Conservation (phyloP, 2,329 filamentous ascomycete genomes). For the Alternaria brassicae region DNA sequence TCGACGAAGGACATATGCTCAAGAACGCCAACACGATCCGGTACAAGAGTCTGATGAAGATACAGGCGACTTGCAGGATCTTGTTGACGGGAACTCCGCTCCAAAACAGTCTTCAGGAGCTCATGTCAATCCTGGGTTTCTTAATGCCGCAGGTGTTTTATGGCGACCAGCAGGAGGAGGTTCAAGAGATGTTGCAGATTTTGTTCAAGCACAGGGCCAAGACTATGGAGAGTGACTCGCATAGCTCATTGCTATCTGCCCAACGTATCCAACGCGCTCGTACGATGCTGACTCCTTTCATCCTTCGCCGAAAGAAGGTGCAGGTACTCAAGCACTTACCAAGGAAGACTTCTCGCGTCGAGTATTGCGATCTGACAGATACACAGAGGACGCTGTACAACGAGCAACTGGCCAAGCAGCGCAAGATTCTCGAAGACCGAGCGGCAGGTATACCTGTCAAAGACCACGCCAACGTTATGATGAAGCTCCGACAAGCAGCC, state of each 20-base stretch:
- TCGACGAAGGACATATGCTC: constrained; percentile 92
- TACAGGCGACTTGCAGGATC: constrained; percentile 82
- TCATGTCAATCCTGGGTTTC: constrained; percentile 90
- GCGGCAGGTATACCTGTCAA: constrained; percentile 63
- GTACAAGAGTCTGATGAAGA: constrained; percentile 79
- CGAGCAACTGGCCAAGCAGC: constrained; percentile 68
- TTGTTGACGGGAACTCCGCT: constrained; percentile 90
- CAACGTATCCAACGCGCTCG: constrained; percentile 87
- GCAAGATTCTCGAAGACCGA: constrained; percentile 66
- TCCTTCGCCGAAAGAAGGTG: constrained; percentile 89
- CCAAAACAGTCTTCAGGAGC: constrained; percentile 92
- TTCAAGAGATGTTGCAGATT: constrained; percentile 76
- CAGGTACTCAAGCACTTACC: constrained; percentile 87
- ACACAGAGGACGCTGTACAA: constrained; percentile 78
- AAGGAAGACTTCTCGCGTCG: constrained; percentile 76
- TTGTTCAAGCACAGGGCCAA: constrained; percentile 94
- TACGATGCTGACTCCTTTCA: constrained; percentile 93
- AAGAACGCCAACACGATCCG: constrained; percentile 86
- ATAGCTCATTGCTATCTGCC: constrained; percentile 83
- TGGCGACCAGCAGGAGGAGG: constrained; percentile 67
- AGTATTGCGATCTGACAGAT: constrained; percentile 79
- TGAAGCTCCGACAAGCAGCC: constrained; percentile 89
- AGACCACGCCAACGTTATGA: constrained; percentile 67
- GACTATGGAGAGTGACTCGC: constrained; percentile 71
- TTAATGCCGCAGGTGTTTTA: constrained; percentile 87